Conservation (phyloP, 2,329 filamentous ascomycete genomes). For the Aspergillus japonicus region DNA sequence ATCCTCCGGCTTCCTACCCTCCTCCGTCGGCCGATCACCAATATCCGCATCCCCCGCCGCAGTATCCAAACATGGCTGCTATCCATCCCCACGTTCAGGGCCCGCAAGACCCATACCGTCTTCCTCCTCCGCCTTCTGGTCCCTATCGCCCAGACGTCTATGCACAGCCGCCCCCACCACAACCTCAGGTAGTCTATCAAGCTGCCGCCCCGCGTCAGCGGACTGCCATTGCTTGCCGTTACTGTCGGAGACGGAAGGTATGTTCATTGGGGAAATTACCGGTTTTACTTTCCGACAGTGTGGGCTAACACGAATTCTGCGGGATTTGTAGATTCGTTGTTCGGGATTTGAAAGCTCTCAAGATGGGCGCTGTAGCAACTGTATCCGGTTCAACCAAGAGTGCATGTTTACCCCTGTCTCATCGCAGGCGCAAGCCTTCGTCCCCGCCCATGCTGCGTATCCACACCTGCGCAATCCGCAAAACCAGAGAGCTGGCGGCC, state of each 20-base stretch:
- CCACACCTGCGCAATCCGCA: conserved; percentile 50
- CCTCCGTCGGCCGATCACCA: conserved; percentile 32
- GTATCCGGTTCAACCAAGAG: conserved; percentile 70
- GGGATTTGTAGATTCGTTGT: conserved; percentile 63
- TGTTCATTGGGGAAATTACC: conserved; percentile 12
- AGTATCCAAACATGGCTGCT: conserved; percentile 44
- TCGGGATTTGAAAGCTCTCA: conserved; percentile 71
- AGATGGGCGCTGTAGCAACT: conserved; percentile 71
- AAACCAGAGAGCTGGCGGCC: conserved; percentile 32
- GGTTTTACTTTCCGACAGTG: background rate
- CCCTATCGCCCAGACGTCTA: conserved; percentile 46
- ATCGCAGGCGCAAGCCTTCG: conserved; percentile 71
- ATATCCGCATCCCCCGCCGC: conserved; percentile 34
- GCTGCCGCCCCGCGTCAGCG: conserved; percentile 51
- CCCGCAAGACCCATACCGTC: conserved; percentile 45
- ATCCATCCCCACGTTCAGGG: conserved; percentile 42
- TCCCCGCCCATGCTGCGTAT: conserved; percentile 68
- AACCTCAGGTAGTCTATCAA: conserved; percentile 43
- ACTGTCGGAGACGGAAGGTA: conserved; percentile 54
- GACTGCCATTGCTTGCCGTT: conserved; percentile 53
- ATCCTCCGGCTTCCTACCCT: conserved; percentile 34
- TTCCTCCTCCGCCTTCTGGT: conserved; percentile 45
- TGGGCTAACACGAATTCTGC: conserved; percentile 8
- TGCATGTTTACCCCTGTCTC: conserved; percentile 76
- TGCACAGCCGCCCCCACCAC: conserved; percentile 36